Evolutionary conservation across 257 asterid species (phyloP).

Genomic region (Ilex asprella): DNA sequence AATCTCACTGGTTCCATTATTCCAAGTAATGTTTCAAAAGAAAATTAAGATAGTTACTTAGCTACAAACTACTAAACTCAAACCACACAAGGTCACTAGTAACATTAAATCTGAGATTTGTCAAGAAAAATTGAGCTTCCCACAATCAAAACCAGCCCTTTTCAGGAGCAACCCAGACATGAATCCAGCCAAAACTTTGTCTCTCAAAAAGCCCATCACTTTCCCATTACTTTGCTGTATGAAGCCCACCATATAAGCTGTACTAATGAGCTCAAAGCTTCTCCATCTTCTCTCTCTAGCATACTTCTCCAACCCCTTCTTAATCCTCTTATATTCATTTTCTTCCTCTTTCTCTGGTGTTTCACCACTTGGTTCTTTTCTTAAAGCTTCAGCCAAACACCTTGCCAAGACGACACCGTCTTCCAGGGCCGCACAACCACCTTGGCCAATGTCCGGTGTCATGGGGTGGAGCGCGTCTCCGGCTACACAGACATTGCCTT

Average conservation of each 20-base stretch:
- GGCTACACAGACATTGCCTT: slow-evolving; percentile 23
- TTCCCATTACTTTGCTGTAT: slow-evolving; percentile 28
- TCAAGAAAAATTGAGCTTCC: slow-evolving; percentile 15
- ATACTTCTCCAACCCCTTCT: slow-evolving; percentile 22
- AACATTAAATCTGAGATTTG: neutral
- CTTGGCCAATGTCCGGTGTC: slow-evolving; percentile 48
- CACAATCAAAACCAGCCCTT: slow-evolving; percentile 29
- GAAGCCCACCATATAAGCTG: slow-evolving; percentile 28
- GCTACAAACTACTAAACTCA: too few relatives aligned
- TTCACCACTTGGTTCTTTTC: neutral
- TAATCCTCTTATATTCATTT: slow-evolving; percentile 17
- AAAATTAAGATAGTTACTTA: too few relatives aligned
- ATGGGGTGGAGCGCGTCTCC: slow-evolving; percentile 40
- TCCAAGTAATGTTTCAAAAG: too few relatives aligned
- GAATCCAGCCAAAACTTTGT: slow-evolving; percentile 14
- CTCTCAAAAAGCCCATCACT: slow-evolving; percentile 31
- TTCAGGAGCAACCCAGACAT: slow-evolving; percentile 20
- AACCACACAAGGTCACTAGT: too few relatives aligned
- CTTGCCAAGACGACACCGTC: slow-evolving; percentile 27
- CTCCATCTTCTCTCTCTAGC: slow-evolving; percentile 43
- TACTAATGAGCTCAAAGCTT: slow-evolving; percentile 24
- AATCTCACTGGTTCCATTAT: too few relatives aligned
- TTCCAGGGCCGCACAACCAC: slow-evolving; percentile 36
- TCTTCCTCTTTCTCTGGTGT: slow-evolving; percentile 6
- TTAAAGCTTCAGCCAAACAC: slow-evolving; percentile 20